Evolutionary conservation across 169 alveolate genomes (phyloP).

Genomic region (Eimeria praecox): DNA sequence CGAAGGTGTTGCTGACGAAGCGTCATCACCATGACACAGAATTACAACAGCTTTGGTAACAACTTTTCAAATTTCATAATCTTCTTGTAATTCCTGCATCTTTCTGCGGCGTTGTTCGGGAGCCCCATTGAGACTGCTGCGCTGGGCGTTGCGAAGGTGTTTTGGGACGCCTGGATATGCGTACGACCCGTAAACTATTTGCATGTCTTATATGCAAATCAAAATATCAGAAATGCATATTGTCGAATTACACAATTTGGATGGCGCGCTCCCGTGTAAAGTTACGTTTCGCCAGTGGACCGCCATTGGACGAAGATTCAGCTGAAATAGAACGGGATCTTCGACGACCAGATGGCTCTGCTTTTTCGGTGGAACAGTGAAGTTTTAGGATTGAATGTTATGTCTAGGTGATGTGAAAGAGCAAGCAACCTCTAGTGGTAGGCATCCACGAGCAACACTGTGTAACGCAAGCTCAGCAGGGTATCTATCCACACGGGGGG

Average conservation of each 20-base stretch:
- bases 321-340: background rate
- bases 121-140: conserved; percentile 37
- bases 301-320: background rate
- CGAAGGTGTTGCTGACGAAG: conserved; percentile 2
- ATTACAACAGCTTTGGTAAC: background rate
- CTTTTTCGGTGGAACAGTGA: background rate
- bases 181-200: background rate
- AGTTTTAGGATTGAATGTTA: background rate
- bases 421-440: background rate
- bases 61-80: background rate
- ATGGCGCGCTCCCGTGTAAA: background rate
- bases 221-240: background rate
- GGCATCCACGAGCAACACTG: background rate
- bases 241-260: background rate
- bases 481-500: background rate
- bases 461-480: background rate
- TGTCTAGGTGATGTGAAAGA: background rate
- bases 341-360: background rate
- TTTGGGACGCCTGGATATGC: background rate
- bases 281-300: background rate
- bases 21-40: background rate
- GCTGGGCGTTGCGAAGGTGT: background rate
- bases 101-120: background rate
- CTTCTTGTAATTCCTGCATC: background rate
- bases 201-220: background rate